Percentiles rank a stretch among this genome's conserved stretches.
phyloP scores from a whole-genome alignment of 495 filamentous ascomycete genomes.

The Penicillium atrosanguineum region DNA sequence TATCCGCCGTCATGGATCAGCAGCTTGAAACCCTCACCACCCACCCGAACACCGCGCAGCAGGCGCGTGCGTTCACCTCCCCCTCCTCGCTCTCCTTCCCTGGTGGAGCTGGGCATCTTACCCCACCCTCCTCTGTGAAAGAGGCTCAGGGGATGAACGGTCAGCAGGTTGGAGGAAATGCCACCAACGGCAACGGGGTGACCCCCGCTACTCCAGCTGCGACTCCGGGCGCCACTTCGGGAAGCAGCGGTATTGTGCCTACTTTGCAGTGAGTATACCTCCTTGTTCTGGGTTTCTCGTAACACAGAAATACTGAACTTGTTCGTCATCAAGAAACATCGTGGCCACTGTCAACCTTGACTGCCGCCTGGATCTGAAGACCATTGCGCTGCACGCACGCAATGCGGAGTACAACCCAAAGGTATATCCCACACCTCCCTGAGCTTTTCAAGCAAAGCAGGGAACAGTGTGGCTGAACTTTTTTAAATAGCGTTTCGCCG shows the following conservation, averaged over 20 bases:
- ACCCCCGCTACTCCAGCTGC: constrained; percentile 86
- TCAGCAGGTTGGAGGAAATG: constrained; percentile 61
- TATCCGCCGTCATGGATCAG: constrained; percentile 22
- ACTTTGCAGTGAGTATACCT: constrained; percentile 92
- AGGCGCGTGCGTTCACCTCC: constrained; percentile 89
- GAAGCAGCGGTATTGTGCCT: constrained; percentile 89
- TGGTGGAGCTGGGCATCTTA: constrained; percentile 74
- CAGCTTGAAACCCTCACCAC: constrained; percentile 86
- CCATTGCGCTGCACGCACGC: constrained; percentile 95
- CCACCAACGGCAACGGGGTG: constrained; percentile 74
- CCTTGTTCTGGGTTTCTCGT: constrained; percentile 31
- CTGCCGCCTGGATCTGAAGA: constrained; percentile 97
- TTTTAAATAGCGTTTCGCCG: constrained; percentile 85
- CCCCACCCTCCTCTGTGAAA: constrained; percentile 68
- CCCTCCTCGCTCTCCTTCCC: constrained; percentile 89
- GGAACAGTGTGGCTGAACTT: constrained; percentile 49
- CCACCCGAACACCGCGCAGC: constrained; percentile 80
- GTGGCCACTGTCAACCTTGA: constrained; percentile 99
- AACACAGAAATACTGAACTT: constrained; percentile 51
- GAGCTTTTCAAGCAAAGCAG: constrained; percentile 35
- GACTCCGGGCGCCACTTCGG: constrained; percentile 91
- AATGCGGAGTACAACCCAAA: constrained; percentile 98
- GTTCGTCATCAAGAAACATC: constrained; percentile 86
- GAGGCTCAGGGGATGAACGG: constrained; percentile 52
- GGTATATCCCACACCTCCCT: constrained; percentile 59